Conservation (phyloP, 169 alveolate species). For the Plasmodium berghei region DNA sequence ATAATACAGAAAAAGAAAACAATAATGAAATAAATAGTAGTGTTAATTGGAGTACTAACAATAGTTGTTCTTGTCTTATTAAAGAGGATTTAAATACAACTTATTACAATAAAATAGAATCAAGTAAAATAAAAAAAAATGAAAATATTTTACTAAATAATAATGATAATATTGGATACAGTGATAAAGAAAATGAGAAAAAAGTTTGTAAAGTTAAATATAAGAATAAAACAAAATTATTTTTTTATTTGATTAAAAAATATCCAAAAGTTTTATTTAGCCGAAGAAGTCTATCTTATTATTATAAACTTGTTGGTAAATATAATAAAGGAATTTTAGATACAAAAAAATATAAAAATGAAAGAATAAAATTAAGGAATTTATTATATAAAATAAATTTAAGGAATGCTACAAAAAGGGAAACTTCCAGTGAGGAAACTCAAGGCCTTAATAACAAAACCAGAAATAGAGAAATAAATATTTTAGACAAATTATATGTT, state of each 20-base stretch:
- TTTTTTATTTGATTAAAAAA: background rate
- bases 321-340: slow-evolving; percentile 3
- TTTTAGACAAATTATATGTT: background rate
- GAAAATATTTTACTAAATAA: background rate
- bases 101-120: background rate
- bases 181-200: background rate
- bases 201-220: background rate
- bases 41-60: background rate
- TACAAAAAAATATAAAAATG: slow-evolving; percentile 5
- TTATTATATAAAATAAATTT: background rate
- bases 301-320: background rate
- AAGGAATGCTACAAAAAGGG: background rate
- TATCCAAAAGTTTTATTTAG: background rate
- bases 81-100: background rate
- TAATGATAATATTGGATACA: background rate
- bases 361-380: background rate
- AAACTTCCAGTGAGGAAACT: background rate
- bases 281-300: background rate
- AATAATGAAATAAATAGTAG: background rate
- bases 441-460: background rate
- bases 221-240: background rate
- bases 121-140: background rate
- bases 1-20: background rate
- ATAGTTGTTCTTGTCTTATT: background rate
- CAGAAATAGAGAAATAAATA: background rate